Evolutionary conservation across 1,284 basidiomycete species (phyloP), one percentile per base, ranked within the genome.

Genomic region (Boletus subluridellus): DNA sequence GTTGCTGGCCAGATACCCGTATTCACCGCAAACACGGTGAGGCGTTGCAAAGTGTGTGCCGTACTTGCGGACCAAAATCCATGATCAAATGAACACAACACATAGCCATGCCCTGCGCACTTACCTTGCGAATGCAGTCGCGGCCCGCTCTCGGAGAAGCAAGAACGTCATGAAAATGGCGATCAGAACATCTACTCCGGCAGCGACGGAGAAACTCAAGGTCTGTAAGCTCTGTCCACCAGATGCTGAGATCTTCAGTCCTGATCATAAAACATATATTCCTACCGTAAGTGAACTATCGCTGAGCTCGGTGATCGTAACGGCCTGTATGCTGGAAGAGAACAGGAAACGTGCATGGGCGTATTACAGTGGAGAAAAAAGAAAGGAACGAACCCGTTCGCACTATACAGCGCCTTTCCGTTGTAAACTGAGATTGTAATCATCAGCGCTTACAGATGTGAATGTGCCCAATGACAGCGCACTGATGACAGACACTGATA

Each of bases 1-100:
- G 8, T 3, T 6, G 65, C 60, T 0, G 65, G 50, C 65, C 63
- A 65, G 17, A 21, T 21, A 21, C 21, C 21, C 21, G 21, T 21
- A 21, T 21, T 21, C 21, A 21, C 21, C 21, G 21, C 21, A 21
- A 21, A 21, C 21, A 21, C 21, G 21, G 21, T 21, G 21, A 21
- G 21, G 21, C 21, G 21, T 21, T 21, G 21, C 21, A 21, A 21
- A 21, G 21, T 21, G 21, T 21, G 21, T 21, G 21, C 21, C 21
- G 21, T 21, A 21, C 21, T 21, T 21, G 21, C 21, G 21, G 21
- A 21, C 21, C 21, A 21, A 21, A 21, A 57, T 39, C 17, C 38
- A n/a, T 39, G 38, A 10, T 39, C 17, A 39, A 17, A 38, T 15
- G 15, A 17, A 38, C 17, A 42, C 10, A 12, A n/a, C 4, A 12